phyloP scores from a whole-genome alignment of 495 filamentous ascomycete species.

The Margaritispora aquatica region DNA sequence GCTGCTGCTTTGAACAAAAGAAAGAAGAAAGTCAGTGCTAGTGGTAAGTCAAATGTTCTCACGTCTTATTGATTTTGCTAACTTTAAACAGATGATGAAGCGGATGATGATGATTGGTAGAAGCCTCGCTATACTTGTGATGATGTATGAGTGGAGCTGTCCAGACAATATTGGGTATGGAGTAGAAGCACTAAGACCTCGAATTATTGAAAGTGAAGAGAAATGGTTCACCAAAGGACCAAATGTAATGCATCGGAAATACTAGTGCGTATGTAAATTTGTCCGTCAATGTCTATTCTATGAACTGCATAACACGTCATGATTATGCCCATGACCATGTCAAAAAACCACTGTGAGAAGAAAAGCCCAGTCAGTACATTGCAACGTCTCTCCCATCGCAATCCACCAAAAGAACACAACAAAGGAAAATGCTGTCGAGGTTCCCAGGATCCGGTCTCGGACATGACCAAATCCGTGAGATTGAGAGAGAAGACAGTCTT shows the following conservation, averaged over 20 bases:
- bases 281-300: constrained; percentile 14
- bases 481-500: constrained; percentile 60
- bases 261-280: constrained; percentile 2
- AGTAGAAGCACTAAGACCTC: constrained; percentile 4
- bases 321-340: background rate
- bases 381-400: constrained; percentile 28
- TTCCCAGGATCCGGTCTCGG: constrained; percentile 16
- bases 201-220: background rate
- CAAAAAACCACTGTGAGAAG: background rate
- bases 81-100: constrained; percentile 65
- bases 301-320: constrained; percentile 1
- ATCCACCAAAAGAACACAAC: constrained; percentile 17
- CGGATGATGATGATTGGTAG: constrained; percentile 59
- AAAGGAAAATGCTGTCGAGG: constrained; percentile 27
- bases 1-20: constrained; percentile 69
- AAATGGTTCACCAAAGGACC: constrained; percentile 7
- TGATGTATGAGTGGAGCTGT: background rate
- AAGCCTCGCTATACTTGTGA: background rate
- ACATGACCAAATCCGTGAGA: constrained; percentile 26
- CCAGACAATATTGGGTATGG: constrained; percentile 2
- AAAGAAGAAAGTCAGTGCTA: constrained; percentile 84
- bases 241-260: background rate
- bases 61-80: constrained; percentile 11
- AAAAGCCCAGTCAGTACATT: constrained; percentile 13
- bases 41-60: constrained; percentile 59